A percentile compares a stretch with the other conserved stretches of the same genome.
Evolutionary conservation across 768 basidiomycete genomes (phyloP).

Genomic region (Sistotremastrum suecicum): DNA sequence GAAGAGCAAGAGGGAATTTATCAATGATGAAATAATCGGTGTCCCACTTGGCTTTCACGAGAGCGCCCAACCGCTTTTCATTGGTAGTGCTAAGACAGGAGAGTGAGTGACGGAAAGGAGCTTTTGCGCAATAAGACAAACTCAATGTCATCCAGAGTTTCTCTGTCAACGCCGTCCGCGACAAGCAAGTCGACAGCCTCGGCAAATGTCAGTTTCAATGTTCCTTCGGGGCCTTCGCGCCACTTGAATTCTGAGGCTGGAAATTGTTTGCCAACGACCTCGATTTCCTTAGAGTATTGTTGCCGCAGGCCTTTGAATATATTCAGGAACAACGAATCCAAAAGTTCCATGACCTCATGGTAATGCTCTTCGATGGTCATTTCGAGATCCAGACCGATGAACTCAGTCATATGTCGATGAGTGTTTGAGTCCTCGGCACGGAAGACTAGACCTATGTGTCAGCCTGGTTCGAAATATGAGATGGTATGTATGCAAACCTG

Average conservation of each 20-base stretch:
- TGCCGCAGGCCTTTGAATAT: conserved; percentile 79
- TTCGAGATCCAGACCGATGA: conserved; percentile 96
- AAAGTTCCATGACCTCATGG: conserved; percentile 88
- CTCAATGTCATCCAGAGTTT: conserved; percentile 83
- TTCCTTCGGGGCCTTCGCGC: conserved; percentile 81
- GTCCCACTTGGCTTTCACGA: conserved; percentile 87
- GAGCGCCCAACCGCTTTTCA: conserved; percentile 81
- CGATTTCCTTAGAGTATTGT: conserved; percentile 71
- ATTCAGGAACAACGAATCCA: conserved; percentile 73
- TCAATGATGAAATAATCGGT: conserved; percentile 99
- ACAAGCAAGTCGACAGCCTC: conserved; percentile 81
- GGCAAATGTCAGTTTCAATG: conserved; percentile 70
- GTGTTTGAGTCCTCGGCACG: conserved; percentile 97
- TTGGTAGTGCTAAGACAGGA: conserved; percentile 63
- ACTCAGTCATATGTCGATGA: conserved; percentile 96
- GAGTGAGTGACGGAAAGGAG: not conserved
- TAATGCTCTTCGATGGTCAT: conserved; percentile 99
- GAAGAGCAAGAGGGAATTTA: conserved; percentile 92
- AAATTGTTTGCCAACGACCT: conserved; percentile 70
- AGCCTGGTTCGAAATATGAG: conserved; percentile 91
- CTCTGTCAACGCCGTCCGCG: conserved; percentile 71
- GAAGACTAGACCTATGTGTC: conserved; percentile 94
- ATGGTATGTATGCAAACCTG: conserved; percentile 11
- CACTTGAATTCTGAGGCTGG: conserved; percentile 94
- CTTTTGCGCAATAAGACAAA: conserved; percentile 17